A percentile compares a stretch with the other conserved stretches of the same genome.
Evolutionary conservation across 768 basidiomycete species (phyloP).

Genomic region (Tulasnella sp.): DNA sequence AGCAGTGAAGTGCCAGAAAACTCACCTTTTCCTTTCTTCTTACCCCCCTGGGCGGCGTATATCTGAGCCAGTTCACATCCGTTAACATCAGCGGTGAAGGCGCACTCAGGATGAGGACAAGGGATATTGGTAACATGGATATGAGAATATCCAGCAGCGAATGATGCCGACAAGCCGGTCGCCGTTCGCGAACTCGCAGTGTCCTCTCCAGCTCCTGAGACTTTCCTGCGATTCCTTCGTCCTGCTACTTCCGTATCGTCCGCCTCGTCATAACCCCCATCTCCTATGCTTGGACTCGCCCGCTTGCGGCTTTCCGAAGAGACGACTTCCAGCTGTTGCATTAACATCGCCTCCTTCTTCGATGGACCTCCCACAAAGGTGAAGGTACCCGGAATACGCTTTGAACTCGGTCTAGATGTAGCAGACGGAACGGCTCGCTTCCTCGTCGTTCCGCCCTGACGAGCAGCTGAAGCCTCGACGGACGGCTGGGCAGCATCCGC

Average conservation of each 20-base stretch:
- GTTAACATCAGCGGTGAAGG: conserved; percentile 3
- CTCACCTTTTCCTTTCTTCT: conserved; percentile 5
- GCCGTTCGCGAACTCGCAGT: neutral
- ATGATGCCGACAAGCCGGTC: neutral
- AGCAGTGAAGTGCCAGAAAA: neutral
- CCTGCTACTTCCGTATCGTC: neutral
- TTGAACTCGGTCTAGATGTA: neutral
- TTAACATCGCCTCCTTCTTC: neutral
- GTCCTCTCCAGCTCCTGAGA: neutral
- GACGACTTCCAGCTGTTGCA: neutral
- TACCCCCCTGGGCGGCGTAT: neutral
- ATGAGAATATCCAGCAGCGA: conserved; percentile 2
- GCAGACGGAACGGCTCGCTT: neutral
- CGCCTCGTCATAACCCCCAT: neutral
- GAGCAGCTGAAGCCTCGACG: neutral
- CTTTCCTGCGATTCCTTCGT: neutral
- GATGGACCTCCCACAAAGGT: neutral
- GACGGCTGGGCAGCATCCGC: neutral
- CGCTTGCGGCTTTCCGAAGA: neutral
- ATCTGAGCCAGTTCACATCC: neutral
- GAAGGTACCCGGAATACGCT: neutral
- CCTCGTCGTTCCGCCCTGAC: neutral
- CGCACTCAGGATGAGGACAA: conserved; percentile 9
- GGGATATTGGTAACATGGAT: conserved; percentile 12
- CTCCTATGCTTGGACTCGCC: neutral